Base-by-base conservation (phyloP, 179 eudicot genomes). In the Beta corolliflora region DNA sequence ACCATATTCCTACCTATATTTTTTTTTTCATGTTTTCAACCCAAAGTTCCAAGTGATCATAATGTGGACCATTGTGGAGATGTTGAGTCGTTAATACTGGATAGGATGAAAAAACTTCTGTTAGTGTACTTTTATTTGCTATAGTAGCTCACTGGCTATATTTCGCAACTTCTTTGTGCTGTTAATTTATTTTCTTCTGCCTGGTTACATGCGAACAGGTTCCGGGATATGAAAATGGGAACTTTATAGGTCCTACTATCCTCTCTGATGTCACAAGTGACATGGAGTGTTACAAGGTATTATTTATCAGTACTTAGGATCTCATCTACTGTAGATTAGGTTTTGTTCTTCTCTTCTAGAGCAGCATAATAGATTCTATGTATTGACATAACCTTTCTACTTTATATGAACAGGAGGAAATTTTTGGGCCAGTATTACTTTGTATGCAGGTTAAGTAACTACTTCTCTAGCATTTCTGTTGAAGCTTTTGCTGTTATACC, bases 251-350 rank as follows among this genome's bases (percentile, higher is more conserved):
- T 73, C 98, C 99, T 45, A 97, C 99, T 67, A 86, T 97, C 87
- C 89, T 97, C 83, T 84, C 93, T 76, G 97, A 84, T 88, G 97
- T 97, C 71, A 97, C 93, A 14, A 53, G 90, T 53, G 97, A 92
- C 83, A 97, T 97, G 98, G 97, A 97, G 79, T 97, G 99, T 71
- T 97, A 94, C 84, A 91, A 93, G 98, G 99, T 97, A 88, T 45
- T 7, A 12, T 36, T 71, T 41, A 56, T n/a, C 18, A 71, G 61
- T 73, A 64, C 73, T 65, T 68, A 29, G 29, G 50, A 79, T 45
- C 48, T 71, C 64, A 23, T 10, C 23, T 15, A 4, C 0, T 25
- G 6, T 68, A 19, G 6, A 10, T 67, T 56, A 60, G 25, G 16
- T 46, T 13, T 1, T 25, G 3, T 77, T 77, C 44, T 56, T 36